phyloP scores from a whole-genome alignment of 768 basidiomycete genomes.

The Suillus alpinus region DNA sequence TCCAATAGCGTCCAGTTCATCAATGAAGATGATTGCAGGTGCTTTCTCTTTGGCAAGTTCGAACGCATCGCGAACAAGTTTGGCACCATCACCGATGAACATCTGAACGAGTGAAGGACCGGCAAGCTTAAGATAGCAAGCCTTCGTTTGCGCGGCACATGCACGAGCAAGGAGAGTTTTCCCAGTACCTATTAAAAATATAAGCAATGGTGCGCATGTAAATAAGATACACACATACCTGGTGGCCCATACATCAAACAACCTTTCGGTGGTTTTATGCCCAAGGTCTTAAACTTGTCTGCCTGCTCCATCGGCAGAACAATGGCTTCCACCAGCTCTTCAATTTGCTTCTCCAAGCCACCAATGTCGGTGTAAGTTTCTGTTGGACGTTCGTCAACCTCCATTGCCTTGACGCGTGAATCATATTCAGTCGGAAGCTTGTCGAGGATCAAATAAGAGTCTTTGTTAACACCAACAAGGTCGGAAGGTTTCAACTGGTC shows the following conservation, averaged over 20 bases:
- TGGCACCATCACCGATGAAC: constrained; percentile 99
- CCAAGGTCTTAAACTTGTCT: constrained; percentile 97
- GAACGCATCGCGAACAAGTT: constrained; percentile 97
- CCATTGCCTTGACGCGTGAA: constrained; percentile 98
- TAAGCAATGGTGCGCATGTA: background rate
- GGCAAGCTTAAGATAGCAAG: constrained; percentile 96
- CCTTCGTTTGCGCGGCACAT: constrained; percentile 96
- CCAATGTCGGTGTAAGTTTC: constrained; percentile 98
- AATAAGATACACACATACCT: constrained; percentile 42
- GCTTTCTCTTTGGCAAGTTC: constrained; percentile 98
- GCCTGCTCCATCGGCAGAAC: constrained; percentile 98
- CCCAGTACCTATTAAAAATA: constrained; percentile 68
- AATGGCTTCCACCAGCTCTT: constrained; percentile 96
- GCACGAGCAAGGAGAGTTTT: constrained; percentile 97
- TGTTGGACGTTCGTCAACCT: constrained; percentile 96
- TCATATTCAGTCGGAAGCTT: constrained; percentile 96
- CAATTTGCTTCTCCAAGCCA: constrained; percentile 98
- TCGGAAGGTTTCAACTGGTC: constrained; percentile 88
- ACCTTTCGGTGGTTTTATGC: constrained; percentile 96
- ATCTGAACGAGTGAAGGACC: constrained; percentile 98
- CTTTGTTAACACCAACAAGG: constrained; percentile 98
- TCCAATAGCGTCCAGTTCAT: constrained; percentile 97
- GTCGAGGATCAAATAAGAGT: constrained; percentile 96
- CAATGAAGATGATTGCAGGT: constrained; percentile 98
- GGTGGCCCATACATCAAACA: constrained; percentile 99